phyloP scores from a whole-genome alignment of 129 eudicot genomes.

The Gnaphalium uliginosum region DNA sequence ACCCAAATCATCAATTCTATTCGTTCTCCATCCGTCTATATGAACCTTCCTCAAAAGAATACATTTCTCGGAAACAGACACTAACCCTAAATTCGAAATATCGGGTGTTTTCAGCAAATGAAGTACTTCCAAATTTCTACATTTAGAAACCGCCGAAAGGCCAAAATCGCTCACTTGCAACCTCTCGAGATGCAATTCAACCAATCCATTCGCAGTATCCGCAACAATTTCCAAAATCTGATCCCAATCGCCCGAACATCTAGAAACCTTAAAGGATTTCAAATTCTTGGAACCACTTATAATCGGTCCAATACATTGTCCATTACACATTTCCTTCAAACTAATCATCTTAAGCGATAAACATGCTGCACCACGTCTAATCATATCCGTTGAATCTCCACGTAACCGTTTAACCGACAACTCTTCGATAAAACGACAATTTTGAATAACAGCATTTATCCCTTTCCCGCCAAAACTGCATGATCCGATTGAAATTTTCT shows the following conservation, averaged over 20 bases:
- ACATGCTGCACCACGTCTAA: conserved; percentile 49
- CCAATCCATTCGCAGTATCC: conserved; percentile 34
- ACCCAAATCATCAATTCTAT: conserved; percentile 63
- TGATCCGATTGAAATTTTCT: conserved; percentile 64
- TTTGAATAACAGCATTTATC: conserved; percentile 54
- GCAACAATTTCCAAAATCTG: conserved; percentile 44
- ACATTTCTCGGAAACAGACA: conserved; percentile 51
- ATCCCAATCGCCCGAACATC: conserved; percentile 81
- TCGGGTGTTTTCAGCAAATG: conserved; percentile 69
- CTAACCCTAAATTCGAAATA: conserved; percentile 60
- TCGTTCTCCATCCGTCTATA: conserved; percentile 79
- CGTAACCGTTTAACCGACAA: conserved; percentile 59
- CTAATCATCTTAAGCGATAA: conserved; percentile 43
- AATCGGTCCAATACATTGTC: conserved; percentile 60
- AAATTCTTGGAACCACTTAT: conserved; percentile 54
- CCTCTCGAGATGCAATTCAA: conserved; percentile 67
- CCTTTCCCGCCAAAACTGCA: conserved; percentile 70
- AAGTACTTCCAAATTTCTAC: conserved; percentile 52
- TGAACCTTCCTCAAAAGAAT: conserved; percentile 65
- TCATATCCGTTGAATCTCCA: conserved; percentile 41
- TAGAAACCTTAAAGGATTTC: conserved; percentile 45
- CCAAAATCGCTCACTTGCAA: conserved; percentile 69
- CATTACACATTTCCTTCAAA: conserved; percentile 61
- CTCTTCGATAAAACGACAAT: conserved; percentile 58
- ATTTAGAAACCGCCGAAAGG: conserved; percentile 39